phyloP scores from a whole-genome alignment of 148 eudicot species.

The Vaccinium corymbosum region DNA sequence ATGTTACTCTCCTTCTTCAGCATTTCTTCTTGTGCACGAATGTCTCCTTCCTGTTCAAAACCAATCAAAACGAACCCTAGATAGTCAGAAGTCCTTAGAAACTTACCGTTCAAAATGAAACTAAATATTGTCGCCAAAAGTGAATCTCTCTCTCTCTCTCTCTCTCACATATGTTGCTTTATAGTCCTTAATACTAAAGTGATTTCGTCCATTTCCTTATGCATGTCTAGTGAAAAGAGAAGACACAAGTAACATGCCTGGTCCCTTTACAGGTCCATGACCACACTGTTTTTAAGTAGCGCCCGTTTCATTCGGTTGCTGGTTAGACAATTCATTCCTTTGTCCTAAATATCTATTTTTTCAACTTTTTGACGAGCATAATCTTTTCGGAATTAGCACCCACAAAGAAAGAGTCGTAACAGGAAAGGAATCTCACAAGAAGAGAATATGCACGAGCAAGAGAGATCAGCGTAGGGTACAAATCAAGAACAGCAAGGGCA shows the following conservation, averaged over 20 bases:
- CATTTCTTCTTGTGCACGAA: constrained; percentile 75
- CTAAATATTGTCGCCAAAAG: background rate
- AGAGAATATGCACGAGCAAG: constrained; percentile 82
- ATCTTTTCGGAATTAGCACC: background rate
- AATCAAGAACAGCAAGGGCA: constrained; percentile 73
- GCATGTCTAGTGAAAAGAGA: background rate
- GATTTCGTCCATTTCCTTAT: background rate
- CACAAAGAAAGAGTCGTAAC: background rate
- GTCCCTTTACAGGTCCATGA: background rate
- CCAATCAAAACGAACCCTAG: background rate
- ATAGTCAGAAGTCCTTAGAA: background rate
- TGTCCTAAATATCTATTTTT: background rate
- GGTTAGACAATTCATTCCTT: background rate
- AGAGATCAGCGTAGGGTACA: constrained; percentile 76
- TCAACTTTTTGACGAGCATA: background rate
- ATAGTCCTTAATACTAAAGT: background rate
- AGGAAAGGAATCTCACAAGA: constrained; percentile 52
- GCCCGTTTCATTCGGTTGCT: background rate
- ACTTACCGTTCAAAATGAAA: background rate
- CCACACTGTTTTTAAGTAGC: background rate
- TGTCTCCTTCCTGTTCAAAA: constrained; percentile 64
- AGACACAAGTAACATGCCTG: background rate
- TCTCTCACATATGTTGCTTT: background rate
- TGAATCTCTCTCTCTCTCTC: background rate
- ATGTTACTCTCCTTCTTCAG: constrained; percentile 60